Evolutionary conservation across 1,284 basidiomycete species (phyloP).

Genomic region (Exobasidium rhododendri): DNA sequence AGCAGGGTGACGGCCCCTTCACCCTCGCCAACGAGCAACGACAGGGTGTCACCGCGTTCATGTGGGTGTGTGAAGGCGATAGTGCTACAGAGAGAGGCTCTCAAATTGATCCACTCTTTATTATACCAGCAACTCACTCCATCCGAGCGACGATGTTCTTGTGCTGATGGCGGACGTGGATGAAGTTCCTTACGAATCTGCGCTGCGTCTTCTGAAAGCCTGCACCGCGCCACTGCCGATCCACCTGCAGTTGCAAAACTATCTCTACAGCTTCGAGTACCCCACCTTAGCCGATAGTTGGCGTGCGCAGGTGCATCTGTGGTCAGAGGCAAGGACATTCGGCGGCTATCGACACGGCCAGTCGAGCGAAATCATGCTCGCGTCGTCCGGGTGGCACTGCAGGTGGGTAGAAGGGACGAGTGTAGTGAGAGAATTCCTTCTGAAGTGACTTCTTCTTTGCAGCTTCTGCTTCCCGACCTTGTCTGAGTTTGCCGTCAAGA

Average conservation of each 20-base stretch:
- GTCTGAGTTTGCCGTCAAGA: slow-evolving; percentile 65
- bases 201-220: slow-evolving; percentile 62
- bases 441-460: slow-evolving; percentile 13
- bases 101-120: too few species aligned
- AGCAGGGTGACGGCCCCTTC: slow-evolving; percentile 54
- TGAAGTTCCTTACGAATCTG: slow-evolving; percentile 65
- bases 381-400: slow-evolving; percentile 63
- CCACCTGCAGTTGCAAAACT: slow-evolving; percentile 67
- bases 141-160: slow-evolving; percentile 57
- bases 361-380: slow-evolving; percentile 61
- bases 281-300: slow-evolving; percentile 58
- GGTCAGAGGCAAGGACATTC: slow-evolving; percentile 56
- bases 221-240: slow-evolving; percentile 64
- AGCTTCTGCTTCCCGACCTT: slow-evolving; percentile 67
- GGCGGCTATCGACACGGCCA: slow-evolving; percentile 64
- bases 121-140: too few species aligned
- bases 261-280: slow-evolving; percentile 68
- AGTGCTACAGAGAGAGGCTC: too few species aligned
- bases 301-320: slow-evolving; percentile 63
- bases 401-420: slow-evolving; percentile 43
- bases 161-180: slow-evolving; percentile 70
- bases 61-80: too few species aligned
- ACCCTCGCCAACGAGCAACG: slow-evolving; percentile 56
- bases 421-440: too few species aligned
- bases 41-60: slow-evolving; percentile 38